Evolutionary conservation across 1,284 basidiomycete species (phyloP), one percentile per base, ranked within the genome.

Genomic region (Uromyces viciae-fabae): DNA sequence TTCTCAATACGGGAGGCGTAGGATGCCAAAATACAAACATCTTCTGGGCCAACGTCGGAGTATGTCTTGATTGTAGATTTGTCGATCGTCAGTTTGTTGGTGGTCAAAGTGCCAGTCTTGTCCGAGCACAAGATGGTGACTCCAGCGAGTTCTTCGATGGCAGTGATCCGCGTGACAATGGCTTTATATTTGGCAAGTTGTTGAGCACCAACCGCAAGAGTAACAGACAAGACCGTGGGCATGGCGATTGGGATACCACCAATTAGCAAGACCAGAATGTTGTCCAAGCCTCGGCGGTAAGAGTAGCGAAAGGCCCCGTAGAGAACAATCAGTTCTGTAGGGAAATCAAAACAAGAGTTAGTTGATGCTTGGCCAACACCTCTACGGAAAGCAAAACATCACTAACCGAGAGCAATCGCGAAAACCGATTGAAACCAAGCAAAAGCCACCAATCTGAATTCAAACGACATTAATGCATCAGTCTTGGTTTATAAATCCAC

Each of bases 41-140:
- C 94, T 81, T 96, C 93, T 58, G 92, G 89, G 80, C 90, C 91
- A 90, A 94, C 95, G 83, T 92, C 90, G 82, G 92, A 91, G 88
- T 98, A 98, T 40, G 93, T 94, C 85, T 92, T 92, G 88, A 98
- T 92, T 84, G 94, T 95, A 86, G 91, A 90, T 85, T 91, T 92
- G 88, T 98, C 95, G 85, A 98, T 97, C 85, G 95, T 97, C 84
- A 98, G 93, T 89, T 98, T 97, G 91, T 98, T 98, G 89, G 95
- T 96, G 84, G 95, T 98, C 82, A 97, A 90, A 72, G 94, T 97
- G 88, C 94, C 94, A 38, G 94, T 97, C 91, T 97, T 96, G 90
- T 97, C 95, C 81, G 95, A 96, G 88, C 94, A 96, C 81, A 98
- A 89, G 85, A 98, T 97, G 85, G 94, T 96, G 85, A 97, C 95